Conservation (phyloP, 495 filamentous ascomycete species). For the Bryoglossum gracile region DNA sequence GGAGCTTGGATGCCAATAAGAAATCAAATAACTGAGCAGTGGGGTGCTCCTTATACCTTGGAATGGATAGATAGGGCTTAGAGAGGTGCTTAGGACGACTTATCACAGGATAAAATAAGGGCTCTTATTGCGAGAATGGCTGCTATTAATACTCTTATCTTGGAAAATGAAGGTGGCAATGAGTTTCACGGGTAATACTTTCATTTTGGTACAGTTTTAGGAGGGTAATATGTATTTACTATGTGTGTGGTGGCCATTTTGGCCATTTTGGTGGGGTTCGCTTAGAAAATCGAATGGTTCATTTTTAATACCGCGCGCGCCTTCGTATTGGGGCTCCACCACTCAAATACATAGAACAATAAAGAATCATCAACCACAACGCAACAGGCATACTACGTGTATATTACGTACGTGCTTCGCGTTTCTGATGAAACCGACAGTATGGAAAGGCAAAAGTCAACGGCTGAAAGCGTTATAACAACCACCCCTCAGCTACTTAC, state of each 20-base stretch:
- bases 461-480: conserved; percentile 21
- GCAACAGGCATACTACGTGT: too few relatives aligned
- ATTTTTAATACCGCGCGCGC: too few relatives aligned
- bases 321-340: too few relatives aligned
- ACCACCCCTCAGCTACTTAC: conserved; percentile 14
- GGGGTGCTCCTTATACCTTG: background rate
- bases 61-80: conserved; percentile 3
- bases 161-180: conserved; percentile 1
- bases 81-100: conserved; percentile 3
- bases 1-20: conserved; percentile 12
- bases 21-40: conserved; percentile 4
- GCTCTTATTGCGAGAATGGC: conserved; percentile 3
- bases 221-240: too few relatives aligned
- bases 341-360: too few relatives aligned
- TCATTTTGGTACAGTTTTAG: background rate
- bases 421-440: too few relatives aligned
- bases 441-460: too few relatives aligned
- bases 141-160: conserved; percentile 6
- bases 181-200: conserved; percentile 3
- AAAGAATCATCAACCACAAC: too few relatives aligned
- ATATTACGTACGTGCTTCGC: too few relatives aligned
- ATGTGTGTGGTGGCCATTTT: too few relatives aligned
- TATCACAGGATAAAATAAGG: background rate
- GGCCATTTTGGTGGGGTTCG: too few relatives aligned
- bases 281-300: too few relatives aligned